Evolutionary conservation across 495 filamentous ascomycete genomes (phyloP).

Genomic region (Mytilinidion resinicola): DNA sequence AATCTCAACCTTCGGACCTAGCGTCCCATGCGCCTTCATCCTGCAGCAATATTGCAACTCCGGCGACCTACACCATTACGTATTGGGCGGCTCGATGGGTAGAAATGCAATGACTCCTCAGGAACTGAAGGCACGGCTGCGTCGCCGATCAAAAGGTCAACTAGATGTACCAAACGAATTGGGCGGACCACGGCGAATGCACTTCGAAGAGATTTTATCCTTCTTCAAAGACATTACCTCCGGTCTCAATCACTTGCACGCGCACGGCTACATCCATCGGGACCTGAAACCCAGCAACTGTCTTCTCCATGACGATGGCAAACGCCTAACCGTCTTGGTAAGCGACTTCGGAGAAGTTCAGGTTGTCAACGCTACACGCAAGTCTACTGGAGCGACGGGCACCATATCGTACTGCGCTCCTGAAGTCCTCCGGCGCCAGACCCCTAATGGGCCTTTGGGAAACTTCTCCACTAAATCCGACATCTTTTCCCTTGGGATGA

Average conservation of each 20-base stretch:
- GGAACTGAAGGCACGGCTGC: conserved; percentile 76
- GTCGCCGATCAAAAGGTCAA: conserved; percentile 66
- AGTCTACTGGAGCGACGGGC: conserved; percentile 87
- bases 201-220: conserved; percentile 89
- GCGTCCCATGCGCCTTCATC: conserved; percentile 91
- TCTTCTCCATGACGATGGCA: conserved; percentile 69
- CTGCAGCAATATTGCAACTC: conserved; percentile 95
- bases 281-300: conserved; percentile 97
- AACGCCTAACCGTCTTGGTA: conserved; percentile 70
- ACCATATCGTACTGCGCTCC: conserved; percentile 98
- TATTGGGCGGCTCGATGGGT: conserved; percentile 52
- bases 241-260: conserved; percentile 82
- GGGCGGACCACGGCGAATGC: conserved; percentile 55
- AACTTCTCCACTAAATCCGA: conserved; percentile 96
- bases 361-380: conserved; percentile 65
- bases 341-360: conserved; percentile 98
- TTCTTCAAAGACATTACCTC: conserved; percentile 95
- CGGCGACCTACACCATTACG: conserved; percentile 84
- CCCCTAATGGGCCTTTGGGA: conserved; percentile 62
- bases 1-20: conserved; percentile 76
- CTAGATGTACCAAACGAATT: conserved; percentile 46
- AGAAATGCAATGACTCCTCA: conserved; percentile 59
- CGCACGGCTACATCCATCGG: conserved; percentile 91
- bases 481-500: conserved; percentile 96
- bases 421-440: conserved; percentile 71